Percentiles rank a stretch among this genome's conserved stretches.
Conservation (phyloP, 768 basidiomycete species). For the Kwoniella sp. region DNA sequence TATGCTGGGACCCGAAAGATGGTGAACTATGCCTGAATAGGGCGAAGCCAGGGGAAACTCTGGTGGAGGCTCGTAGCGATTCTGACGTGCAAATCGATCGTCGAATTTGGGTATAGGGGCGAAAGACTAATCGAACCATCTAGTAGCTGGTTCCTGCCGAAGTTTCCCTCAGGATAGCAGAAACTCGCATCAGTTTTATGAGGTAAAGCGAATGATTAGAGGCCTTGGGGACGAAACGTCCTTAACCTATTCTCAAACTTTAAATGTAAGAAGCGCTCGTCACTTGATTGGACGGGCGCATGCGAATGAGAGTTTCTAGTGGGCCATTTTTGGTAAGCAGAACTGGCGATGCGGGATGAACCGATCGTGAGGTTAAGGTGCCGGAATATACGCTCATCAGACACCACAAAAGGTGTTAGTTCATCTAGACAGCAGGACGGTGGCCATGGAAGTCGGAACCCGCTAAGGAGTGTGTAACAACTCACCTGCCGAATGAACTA, state of each 20-base stretch:
- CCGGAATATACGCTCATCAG: conserved; percentile 70
- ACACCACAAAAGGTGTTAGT: conserved; percentile 81
- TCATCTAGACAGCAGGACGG: conserved; percentile 83
- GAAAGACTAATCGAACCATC: conserved; percentile 92
- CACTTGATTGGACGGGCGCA: conserved; percentile 51
- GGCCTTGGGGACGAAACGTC: conserved; percentile 74
- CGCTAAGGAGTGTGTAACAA: conserved; percentile 84
- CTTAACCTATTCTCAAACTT: conserved; percentile 78
- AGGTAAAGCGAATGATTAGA: conserved; percentile 75
- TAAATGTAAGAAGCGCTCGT: conserved; percentile 61
- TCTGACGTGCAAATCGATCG: conserved; percentile 96
- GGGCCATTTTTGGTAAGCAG: conserved; percentile 56
- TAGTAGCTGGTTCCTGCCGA: conserved; percentile 90
- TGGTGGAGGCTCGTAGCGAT: conserved; percentile 92
- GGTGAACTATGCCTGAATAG: conserved; percentile 86
- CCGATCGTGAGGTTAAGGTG: conserved; percentile 65
- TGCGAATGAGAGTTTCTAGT: conserved; percentile 66
- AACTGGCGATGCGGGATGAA: conserved; percentile 58
- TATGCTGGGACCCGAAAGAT: conserved; percentile 85
- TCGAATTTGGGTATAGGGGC: conserved; percentile 93
- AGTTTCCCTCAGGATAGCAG: conserved; percentile 57
- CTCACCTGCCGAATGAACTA: conserved; percentile 87
- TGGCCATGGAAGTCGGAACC: conserved; percentile 81
- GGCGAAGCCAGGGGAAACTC: conserved; percentile 93
- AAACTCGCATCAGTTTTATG: conserved; percentile 58